Evolutionary conservation across 2,329 filamentous ascomycete genomes (phyloP).

Genomic region (Tolypocladium sp.): DNA sequence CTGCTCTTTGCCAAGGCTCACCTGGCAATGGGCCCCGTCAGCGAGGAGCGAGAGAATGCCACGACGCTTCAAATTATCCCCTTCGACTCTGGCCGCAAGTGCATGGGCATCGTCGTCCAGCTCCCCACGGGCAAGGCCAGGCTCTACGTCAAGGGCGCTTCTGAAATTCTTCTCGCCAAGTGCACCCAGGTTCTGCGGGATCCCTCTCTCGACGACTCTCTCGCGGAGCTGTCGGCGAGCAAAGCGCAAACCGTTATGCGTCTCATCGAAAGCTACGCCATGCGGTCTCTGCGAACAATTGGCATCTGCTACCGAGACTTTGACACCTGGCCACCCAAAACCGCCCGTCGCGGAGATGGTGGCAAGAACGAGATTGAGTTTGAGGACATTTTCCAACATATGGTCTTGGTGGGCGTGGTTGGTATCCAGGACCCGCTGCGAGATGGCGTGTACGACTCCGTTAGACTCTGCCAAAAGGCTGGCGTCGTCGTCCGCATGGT

Average conservation of each 20-base stretch:
- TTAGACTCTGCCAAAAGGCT: slow-evolving; percentile 62
- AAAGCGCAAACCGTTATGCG: slow-evolving; percentile 49
- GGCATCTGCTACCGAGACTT: slow-evolving; percentile 79
- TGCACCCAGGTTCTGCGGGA: slow-evolving; percentile 43
- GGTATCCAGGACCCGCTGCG: slow-evolving; percentile 78
- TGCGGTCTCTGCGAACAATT: slow-evolving; percentile 74
- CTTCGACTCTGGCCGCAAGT: slow-evolving; percentile 69
- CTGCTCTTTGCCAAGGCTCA: slow-evolving; percentile 60
- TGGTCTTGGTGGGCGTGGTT: slow-evolving; percentile 61
- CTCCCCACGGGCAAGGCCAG: slow-evolving; percentile 41
- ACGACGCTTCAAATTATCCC: slow-evolving; percentile 59
- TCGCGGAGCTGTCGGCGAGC: slow-evolving; percentile 37
- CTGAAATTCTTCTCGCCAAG: slow-evolving; percentile 52
- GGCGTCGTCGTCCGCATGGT: slow-evolving; percentile 80
- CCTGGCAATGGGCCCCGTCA: slow-evolving; percentile 57
- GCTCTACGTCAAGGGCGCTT: slow-evolving; percentile 55
- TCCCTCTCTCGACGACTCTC: slow-evolving; percentile 33
- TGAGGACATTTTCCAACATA: slow-evolving; percentile 56
- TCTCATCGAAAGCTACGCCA: slow-evolving; percentile 70
- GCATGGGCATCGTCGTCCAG: slow-evolving; percentile 53
- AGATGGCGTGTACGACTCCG: slow-evolving; percentile 64
- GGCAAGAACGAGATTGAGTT: slow-evolving; percentile 55
- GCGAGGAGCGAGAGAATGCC: slow-evolving; percentile 52
- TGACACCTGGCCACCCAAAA: slow-evolving; percentile 69
- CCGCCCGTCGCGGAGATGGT: slow-evolving; percentile 42